A percentile compares a stretch with the other conserved stretches of the same genome.
Conservation (phyloP, 2,329 filamentous ascomycete species). For the Arthrobotrys sphaeroides region DNA sequence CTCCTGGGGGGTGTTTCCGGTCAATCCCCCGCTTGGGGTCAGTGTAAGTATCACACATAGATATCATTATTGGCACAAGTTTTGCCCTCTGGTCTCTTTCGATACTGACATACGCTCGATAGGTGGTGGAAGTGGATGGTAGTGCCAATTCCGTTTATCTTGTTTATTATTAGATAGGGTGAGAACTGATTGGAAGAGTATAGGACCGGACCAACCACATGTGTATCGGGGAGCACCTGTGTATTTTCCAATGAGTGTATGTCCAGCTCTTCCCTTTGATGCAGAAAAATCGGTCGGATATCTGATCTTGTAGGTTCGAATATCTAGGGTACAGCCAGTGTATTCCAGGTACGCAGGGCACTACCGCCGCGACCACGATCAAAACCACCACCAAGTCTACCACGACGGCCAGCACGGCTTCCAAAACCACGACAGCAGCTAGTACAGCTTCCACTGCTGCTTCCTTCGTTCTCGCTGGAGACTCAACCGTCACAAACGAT, state of each 20-base stretch:
- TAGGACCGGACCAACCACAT: conserved; percentile 16
- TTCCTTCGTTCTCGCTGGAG: conserved; percentile 14
- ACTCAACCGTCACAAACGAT: conserved; percentile 29
- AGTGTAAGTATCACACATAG: background rate
- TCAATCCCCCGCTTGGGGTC: background rate
- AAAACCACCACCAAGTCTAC: conserved; percentile 3
- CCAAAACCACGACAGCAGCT: conserved; percentile 13
- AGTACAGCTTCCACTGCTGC: background rate
- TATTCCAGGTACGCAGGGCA: background rate
- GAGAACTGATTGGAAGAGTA: background rate
- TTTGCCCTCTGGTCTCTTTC: background rate
- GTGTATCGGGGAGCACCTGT: conserved; percentile 10
- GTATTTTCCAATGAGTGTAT: conserved; percentile 19
- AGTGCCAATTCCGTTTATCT: background rate
- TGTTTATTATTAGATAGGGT: background rate
- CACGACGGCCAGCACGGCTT: background rate
- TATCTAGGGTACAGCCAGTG: conserved; percentile 20
- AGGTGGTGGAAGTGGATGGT: conserved; percentile 23
- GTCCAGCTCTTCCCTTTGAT: background rate
- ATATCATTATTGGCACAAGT: background rate
- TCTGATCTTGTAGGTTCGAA: background rate
- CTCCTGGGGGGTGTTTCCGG: background rate
- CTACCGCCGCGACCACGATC: background rate
- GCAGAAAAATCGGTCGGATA: background rate
- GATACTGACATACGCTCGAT: background rate